phyloP scores from a whole-genome alignment of 441 rosid species.

The Eruca vesicaria region DNA sequence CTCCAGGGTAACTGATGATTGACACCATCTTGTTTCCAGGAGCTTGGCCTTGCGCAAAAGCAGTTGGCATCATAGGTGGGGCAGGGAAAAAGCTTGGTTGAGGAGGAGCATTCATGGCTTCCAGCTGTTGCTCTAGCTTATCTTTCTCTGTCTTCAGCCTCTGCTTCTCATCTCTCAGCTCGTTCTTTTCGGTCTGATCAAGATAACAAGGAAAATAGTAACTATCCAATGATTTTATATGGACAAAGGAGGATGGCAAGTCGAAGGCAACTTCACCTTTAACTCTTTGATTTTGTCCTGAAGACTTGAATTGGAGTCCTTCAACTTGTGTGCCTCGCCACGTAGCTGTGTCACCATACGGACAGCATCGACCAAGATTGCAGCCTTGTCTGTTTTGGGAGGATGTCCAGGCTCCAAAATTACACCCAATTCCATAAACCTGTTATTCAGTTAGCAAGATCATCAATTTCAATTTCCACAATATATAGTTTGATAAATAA shows the following conservation, averaged over 20 bases:
- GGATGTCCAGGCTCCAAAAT: conserved; percentile 89
- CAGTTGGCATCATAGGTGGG: conserved; percentile 71
- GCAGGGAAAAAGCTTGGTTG: conserved; percentile 75
- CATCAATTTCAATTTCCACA: not conserved
- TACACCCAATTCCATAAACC: conserved; percentile 84
- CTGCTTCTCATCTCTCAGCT: conserved; percentile 96
- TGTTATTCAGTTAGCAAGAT: conserved; percentile 21
- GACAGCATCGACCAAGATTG: conserved; percentile 80
- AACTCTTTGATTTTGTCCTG: conserved; percentile 94
- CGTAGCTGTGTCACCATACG: conserved; percentile 86
- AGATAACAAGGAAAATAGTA: conserved; percentile 10
- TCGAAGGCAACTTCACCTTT: conserved; percentile 47
- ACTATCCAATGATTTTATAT: not conserved
- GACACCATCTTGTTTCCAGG: conserved; percentile 93
- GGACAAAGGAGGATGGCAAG: not conserved
- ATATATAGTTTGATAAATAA: too few species aligned
- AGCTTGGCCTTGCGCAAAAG: conserved; percentile 80
- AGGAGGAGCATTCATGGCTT: conserved; percentile 47
- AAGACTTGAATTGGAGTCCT: conserved; percentile 77
- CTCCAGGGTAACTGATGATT: conserved; percentile 88
- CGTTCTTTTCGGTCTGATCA: conserved; percentile 84
- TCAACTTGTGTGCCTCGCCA: conserved; percentile 82
- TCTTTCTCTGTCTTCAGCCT: conserved; percentile 94
- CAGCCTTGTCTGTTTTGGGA: conserved; percentile 92
- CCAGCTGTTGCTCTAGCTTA: conserved; percentile 69